phyloP scores from a whole-genome alignment of 305 asterid species.

The Andrographis paniculata region DNA sequence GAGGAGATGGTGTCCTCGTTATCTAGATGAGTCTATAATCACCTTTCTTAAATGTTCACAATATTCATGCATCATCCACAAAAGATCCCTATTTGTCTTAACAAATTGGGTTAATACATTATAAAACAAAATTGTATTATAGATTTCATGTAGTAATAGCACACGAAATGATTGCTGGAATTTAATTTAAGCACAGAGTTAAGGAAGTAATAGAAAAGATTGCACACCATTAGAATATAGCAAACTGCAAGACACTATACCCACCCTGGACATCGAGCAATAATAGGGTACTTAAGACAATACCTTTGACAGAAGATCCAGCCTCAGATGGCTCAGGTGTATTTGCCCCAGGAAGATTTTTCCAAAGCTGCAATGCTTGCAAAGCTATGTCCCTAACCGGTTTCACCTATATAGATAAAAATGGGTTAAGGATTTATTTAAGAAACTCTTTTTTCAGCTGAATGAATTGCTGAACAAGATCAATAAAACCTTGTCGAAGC shows the following conservation, averaged over 20 bases:
- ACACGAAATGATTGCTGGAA: constrained; percentile 5
- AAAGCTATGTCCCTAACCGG: constrained; percentile 88
- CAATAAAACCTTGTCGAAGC: constrained; percentile 85
- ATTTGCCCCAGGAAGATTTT: constrained; percentile 57
- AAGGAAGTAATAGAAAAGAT: not conserved
- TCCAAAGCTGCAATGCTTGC: constrained; percentile 91
- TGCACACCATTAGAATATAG: constrained; percentile 6
- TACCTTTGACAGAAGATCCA: constrained; percentile 86
- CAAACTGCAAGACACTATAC: constrained; percentile 9
- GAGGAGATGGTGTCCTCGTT: too few species aligned
- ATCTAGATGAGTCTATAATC: too few species aligned
- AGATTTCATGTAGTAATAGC: too few species aligned
- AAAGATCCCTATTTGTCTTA: too few species aligned
- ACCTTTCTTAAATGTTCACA: too few species aligned
- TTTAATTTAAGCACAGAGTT: constrained; percentile 3
- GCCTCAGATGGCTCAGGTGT: constrained; percentile 88
- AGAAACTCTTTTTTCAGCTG: constrained; percentile 16
- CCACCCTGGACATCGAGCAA: constrained; percentile 5
- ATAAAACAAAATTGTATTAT: too few species aligned
- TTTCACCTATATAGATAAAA: constrained; percentile 51
- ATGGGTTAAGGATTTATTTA: constrained; percentile 15
- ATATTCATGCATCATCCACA: too few species aligned
- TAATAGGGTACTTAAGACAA: constrained; percentile 9
- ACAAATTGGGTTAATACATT: too few species aligned
- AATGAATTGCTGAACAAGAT: constrained; percentile 13